Base-by-base conservation (phyloP, 208 protist genomes). In the Acanthamoeba healyi region DNA sequence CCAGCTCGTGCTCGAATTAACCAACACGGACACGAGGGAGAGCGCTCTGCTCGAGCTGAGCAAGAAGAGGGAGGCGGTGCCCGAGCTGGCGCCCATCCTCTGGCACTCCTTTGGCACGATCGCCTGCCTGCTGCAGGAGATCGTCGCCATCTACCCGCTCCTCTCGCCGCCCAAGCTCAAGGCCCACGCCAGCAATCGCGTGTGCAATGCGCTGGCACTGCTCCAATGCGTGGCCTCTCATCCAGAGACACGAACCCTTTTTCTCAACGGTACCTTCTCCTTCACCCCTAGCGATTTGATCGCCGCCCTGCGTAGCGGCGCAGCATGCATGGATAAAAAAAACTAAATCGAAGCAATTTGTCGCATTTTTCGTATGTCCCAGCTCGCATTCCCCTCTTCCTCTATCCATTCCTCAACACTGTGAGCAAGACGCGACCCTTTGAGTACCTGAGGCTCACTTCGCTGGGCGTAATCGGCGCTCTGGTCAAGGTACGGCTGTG, bases 391-490 rank as follows among this genome's bases (percentile, higher is more conserved):
- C 99, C 99, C 63, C 97, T 99, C 61, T 99, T 99, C 95, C 97
- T 99, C 17, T 99, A 99, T 95, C 99, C 99, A 22, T 99, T 99
- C 95, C 97, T 99, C 32, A 99, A 99, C 95, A 99, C 98, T 6
- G 96, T 97, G 46, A 97, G 96, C 94, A 98, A 98, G 95, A 97
- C 97, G 95, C 94, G 98, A 96, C 97, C 98, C 82, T 98, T 99
- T 97, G 99, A 99, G 96, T 99, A 99, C 92, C 96, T 99, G 40
- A 97, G 99, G 29, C 97, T 99, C 34, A 99, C 99, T 24, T 98
- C 97, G 22, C 98, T 99, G 5, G 99, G 99, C 95, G 99, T 99
- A 29, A 99, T 99, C 95, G 99, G 99, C 14, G 98, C 99, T 10
- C 97, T 99, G 5, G 99, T 99, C 34, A 99, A 99, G 97, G 97